These are phyloP conservation scores for Thalassiosira ordinaria DNA, from an alignment of 352 stramenopile species.

Conservation along the genomic window DNA sequence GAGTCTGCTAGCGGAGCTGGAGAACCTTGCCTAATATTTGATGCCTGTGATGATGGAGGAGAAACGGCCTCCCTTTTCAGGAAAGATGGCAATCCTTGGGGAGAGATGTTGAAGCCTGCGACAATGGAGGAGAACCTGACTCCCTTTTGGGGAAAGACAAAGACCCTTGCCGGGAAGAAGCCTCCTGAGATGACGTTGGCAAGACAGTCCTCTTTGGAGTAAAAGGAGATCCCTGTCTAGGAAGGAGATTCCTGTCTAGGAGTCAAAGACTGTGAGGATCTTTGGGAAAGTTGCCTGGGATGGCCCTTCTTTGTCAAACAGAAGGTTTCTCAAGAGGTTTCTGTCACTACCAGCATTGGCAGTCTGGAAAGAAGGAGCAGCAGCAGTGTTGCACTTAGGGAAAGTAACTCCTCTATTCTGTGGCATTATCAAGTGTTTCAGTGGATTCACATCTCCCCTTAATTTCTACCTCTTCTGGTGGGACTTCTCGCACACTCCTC, in stretches of 20 bases:
- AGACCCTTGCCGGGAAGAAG: too few relatives aligned
- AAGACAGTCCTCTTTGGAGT: too few relatives aligned
- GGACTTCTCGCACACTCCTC: too few relatives aligned
- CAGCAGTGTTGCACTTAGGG: not conserved
- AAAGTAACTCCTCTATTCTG: conserved; percentile 5
- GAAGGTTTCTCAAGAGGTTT: conserved; percentile 12
- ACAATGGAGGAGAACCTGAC: conserved; percentile 6
- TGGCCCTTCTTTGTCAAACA: not conserved
- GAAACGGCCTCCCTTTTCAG: conserved; percentile 18
- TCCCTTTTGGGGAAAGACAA: not conserved
- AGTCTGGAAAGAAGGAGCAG: conserved; percentile 1
- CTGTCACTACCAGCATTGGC: not conserved
- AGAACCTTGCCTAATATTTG: conserved; percentile 25
- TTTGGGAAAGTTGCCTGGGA: conserved; percentile 11
- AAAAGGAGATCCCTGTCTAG: too few relatives aligned
- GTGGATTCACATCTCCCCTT: too few relatives aligned
- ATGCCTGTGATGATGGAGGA: conserved; percentile 23
- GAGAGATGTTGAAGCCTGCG: not conserved
- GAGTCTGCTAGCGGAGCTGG: conserved; percentile 22
- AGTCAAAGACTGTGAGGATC: conserved; percentile 4
- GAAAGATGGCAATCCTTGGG: not conserved
- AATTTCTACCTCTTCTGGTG: not conserved
- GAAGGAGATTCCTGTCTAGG: conserved; percentile 1
- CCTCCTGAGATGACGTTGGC: too few relatives aligned
- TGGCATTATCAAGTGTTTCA: conserved; percentile 32